Percentiles rank a stretch among this genome's conserved stretches.
Evolutionary conservation across 2,329 filamentous ascomycete species (phyloP).

Genomic region (Magnaporthiopsis poae): DNA sequence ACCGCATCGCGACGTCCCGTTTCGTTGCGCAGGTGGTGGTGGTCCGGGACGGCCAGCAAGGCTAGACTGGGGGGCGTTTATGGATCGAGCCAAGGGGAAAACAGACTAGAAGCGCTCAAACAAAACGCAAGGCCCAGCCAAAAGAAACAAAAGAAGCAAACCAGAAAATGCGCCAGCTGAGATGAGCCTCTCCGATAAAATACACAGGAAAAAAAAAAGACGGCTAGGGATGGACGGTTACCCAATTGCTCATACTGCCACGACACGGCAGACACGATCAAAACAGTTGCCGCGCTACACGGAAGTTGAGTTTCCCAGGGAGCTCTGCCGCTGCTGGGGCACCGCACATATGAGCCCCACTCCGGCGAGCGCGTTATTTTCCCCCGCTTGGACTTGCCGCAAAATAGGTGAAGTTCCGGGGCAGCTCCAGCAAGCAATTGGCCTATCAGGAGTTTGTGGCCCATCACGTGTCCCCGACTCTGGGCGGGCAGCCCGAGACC

Average conservation of each 20-base stretch:
- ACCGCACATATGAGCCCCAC: not conserved
- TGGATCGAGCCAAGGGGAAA: not conserved
- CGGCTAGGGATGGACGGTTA: not conserved
- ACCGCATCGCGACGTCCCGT: conserved; percentile 59
- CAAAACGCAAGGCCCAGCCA: not conserved
- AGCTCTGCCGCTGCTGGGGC: not conserved
- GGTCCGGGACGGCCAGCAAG: not conserved
- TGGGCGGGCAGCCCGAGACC: too few relatives aligned
- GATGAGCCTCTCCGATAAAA: not conserved
- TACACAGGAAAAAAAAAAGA: not conserved
- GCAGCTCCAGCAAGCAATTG: conserved; percentile 9
- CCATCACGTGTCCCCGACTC: not conserved
- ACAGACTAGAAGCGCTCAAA: not conserved
- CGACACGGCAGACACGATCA: not conserved
- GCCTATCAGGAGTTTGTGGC: conserved; percentile 8
- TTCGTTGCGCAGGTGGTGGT: conserved; percentile 13
- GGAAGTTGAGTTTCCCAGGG: not conserved
- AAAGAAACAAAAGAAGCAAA: not conserved
- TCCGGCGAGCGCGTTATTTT: not conserved
- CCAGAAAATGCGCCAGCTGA: not conserved
- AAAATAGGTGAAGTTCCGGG: not conserved
- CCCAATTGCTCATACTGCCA: not conserved
- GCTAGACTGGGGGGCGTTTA: too few relatives aligned
- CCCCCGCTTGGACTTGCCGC: not conserved
- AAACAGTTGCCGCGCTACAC: not conserved